phyloP scores from a whole-genome alignment of 495 filamentous ascomycete species.

The Penicillium arizonense region DNA sequence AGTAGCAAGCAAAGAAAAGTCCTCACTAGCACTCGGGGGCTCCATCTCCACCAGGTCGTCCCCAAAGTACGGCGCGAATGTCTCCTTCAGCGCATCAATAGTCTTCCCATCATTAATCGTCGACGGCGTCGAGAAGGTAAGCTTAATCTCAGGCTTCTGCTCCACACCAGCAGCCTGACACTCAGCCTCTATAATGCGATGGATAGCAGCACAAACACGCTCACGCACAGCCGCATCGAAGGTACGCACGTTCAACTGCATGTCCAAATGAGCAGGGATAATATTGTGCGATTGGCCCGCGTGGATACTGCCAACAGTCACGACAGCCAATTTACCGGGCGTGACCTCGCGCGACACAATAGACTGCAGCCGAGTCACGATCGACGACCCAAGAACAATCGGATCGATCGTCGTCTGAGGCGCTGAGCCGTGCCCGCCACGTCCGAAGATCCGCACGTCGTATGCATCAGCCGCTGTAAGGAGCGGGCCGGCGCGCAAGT shows the following conservation, averaged over 20 bases:
- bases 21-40: conserved; percentile 45
- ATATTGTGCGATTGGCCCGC: conserved; percentile 53
- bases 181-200: conserved; percentile 55
- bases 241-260: conserved; percentile 52
- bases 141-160: conserved; percentile 36
- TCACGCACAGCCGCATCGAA: conserved; percentile 37
- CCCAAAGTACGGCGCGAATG: conserved; percentile 46
- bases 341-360: conserved; percentile 54
- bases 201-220: conserved; percentile 43
- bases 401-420: conserved; percentile 58
- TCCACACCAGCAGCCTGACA: conserved; percentile 42
- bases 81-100: conserved; percentile 34
- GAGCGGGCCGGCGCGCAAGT: conserved; percentile 22
- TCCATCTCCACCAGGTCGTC: conserved; percentile 25
- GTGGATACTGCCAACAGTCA: conserved; percentile 53
- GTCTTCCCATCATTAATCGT: conserved; percentile 51
- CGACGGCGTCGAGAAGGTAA: conserved; percentile 41
- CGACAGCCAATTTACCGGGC: conserved; percentile 50
- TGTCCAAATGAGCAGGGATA: conserved; percentile 46
- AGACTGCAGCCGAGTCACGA: conserved; percentile 54
- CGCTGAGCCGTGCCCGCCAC: conserved; percentile 51
- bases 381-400: conserved; percentile 49
- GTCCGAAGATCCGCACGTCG: conserved; percentile 45
- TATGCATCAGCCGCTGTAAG: conserved; percentile 43
- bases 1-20: conserved; percentile 56